phyloP scores from a whole-genome alignment of 495 filamentous ascomycete species.

The Aspergillus indologenus region DNA sequence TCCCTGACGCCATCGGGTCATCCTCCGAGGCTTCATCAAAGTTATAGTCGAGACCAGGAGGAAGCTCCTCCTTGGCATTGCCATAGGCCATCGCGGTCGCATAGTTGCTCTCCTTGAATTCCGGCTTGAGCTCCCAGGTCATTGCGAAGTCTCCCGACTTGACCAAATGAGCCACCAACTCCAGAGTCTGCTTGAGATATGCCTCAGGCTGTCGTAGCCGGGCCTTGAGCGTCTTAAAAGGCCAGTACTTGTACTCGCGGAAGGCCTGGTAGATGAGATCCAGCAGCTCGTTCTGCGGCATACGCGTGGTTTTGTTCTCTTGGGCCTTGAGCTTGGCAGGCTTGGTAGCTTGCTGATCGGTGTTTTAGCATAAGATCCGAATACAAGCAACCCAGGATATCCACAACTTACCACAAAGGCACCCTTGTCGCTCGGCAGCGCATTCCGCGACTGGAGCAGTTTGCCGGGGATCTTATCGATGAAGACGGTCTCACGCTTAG shows the following conservation, averaged over 20 bases:
- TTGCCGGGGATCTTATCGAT: conserved; percentile 40
- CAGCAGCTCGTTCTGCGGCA: conserved; percentile 80
- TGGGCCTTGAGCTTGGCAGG: conserved; percentile 45
- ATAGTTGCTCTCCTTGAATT: conserved; percentile 60
- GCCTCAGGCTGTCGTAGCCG: conserved; percentile 80
- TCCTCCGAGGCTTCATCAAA: conserved; percentile 46
- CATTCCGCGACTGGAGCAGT: conserved; percentile 36
- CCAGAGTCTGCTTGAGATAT: conserved; percentile 80
- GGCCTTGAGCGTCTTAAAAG: conserved; percentile 73
- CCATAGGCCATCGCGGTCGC: conserved; percentile 34
- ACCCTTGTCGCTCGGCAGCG: conserved; percentile 34
- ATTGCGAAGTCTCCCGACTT: conserved; percentile 78
- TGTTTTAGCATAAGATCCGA: conserved; percentile 15
- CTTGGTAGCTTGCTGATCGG: conserved; percentile 36
- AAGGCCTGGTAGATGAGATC: conserved; percentile 80
- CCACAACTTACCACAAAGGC: conserved; percentile 41
- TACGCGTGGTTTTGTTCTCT: conserved; percentile 80
- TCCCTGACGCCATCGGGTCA: conserved; percentile 41
- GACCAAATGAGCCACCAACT: conserved; percentile 76
- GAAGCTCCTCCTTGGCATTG: conserved; percentile 45
- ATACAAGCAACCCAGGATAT: not conserved
- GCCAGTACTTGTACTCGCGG: conserved; percentile 81
- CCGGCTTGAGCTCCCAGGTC: conserved; percentile 76
- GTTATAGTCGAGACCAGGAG: conserved; percentile 41
- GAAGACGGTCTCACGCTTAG: conserved; percentile 52